Conservation (phyloP, 192 early-diverging fungal genomes). For the Dissophora globulifera region DNA sequence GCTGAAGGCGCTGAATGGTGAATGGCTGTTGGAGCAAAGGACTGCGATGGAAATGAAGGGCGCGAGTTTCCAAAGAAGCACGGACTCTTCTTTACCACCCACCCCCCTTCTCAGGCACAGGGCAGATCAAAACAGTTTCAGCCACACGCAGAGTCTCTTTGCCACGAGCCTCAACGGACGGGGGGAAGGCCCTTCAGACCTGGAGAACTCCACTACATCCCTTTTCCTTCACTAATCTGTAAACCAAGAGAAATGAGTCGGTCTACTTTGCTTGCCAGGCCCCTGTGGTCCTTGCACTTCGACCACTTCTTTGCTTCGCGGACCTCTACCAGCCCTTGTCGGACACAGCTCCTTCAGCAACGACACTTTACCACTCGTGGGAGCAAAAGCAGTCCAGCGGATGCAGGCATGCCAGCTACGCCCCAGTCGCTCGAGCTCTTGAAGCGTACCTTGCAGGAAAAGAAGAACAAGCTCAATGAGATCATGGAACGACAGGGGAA, state of each 20-base stretch:
- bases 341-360: not conserved
- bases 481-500: constrained; percentile 19
- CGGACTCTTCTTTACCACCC: not conserved
- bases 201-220: no score
- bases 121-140: not conserved
- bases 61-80: no score
- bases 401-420: not conserved
- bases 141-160: no score
- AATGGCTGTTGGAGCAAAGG: not conserved
- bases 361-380: constrained; percentile 15
- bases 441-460: constrained; percentile 16
- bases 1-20: constrained; percentile 49
- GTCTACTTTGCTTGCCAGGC: not conserved
- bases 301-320: not conserved
- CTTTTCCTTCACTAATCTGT: not conserved
- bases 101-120: no score
- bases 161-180: no score
- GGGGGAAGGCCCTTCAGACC: no score
- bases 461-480: constrained; percentile 24
- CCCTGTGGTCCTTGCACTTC: not conserved
- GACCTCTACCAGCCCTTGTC: not conserved
- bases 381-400: constrained; percentile 24
- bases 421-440: constrained; percentile 27
- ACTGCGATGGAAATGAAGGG: not conserved
- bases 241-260: not conserved